Evolutionary conservation across 768 basidiomycete species (phyloP), one percentile per base, ranked within the genome.

Genomic region (Kwoniella dejecticola): DNA sequence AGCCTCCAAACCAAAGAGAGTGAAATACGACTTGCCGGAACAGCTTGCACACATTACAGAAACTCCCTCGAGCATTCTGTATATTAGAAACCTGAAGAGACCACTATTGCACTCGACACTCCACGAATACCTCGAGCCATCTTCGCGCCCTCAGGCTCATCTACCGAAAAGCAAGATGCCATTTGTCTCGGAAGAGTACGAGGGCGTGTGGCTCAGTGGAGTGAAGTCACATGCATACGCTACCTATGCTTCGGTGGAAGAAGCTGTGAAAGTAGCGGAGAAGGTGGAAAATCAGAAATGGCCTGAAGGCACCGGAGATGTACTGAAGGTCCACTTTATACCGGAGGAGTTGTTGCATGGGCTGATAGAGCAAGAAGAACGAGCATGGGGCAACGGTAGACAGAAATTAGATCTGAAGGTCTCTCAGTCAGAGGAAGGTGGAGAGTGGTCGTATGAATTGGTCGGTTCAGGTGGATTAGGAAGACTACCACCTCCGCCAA

Each of bases 1-100:
- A 52, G 11, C 56, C 49, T 13, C 29, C 33, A 47, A 60, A 30
- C 17, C 33, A 30, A 60, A 62, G 57, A 53, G 58, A 36, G 36
- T 38, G 27, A 58, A 60, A 41, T 52, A 58, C n/a, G 48, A 65
- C 13, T 62, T 76, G 3, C 76, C 77, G 12, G 24, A 57, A 4
- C 53, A 56, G 1, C 59, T 78, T 1, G 63, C 72, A 3, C 77
- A 78, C 46, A 60, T 75, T 21, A 56, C 52, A 3, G 72, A 79
- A 54, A 77, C 71, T 13, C 77, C 79, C 0, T 77, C 77, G 0
- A 60, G 58, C 11, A 66, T 69, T 1, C 24, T 80, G 7, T 78
- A 77, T 68, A 76, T 80, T 52, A 59, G 66, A 31, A 75, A 76
- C 52, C 70, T 80, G 4, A 67, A 69, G 21, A 70, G 79, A 50